phyloP scores from a whole-genome alignment of 148 eudicot species.

The Amaranthus palmeri region DNA sequence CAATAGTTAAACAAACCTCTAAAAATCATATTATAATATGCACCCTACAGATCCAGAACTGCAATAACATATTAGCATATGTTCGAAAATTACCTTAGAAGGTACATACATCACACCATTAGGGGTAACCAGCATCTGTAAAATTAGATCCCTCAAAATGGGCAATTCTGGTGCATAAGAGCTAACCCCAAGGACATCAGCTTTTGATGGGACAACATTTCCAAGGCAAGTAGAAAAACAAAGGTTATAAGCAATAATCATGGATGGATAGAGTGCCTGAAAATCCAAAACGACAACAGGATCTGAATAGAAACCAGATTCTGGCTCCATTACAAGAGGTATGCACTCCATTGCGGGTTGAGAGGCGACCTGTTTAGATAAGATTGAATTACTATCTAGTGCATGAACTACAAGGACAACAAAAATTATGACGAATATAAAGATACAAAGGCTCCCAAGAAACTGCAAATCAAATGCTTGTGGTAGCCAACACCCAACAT shows the following conservation, averaged over 20 bases:
- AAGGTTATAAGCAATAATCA: conserved; percentile 97
- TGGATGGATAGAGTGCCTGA: conserved; percentile 98
- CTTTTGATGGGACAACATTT: conserved; percentile 64
- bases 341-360: conserved; percentile 99
- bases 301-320: conserved; percentile 93
- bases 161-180: conserved; percentile 58
- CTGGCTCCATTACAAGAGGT: conserved; percentile 99
- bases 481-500: background rate
- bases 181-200: conserved; percentile 76
- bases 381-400: conserved; percentile 9
- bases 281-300: conserved; percentile 98
- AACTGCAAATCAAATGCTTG: background rate
- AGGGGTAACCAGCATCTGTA: conserved; percentile 69
- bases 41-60: background rate
- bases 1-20: background rate
- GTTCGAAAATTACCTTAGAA: conserved; percentile 44
- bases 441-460: background rate
- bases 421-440: background rate
- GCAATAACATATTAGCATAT: background rate
- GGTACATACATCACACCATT: conserved; percentile 94
- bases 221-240: conserved; percentile 96
- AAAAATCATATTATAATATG: background rate
- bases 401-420: background rate
- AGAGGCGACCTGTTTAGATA: conserved; percentile 62
- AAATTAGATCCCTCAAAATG: conserved; percentile 42